phyloP scores from a whole-genome alignment of 2,329 filamentous ascomycete genomes.

The Colletotrichum liaoningense region DNA sequence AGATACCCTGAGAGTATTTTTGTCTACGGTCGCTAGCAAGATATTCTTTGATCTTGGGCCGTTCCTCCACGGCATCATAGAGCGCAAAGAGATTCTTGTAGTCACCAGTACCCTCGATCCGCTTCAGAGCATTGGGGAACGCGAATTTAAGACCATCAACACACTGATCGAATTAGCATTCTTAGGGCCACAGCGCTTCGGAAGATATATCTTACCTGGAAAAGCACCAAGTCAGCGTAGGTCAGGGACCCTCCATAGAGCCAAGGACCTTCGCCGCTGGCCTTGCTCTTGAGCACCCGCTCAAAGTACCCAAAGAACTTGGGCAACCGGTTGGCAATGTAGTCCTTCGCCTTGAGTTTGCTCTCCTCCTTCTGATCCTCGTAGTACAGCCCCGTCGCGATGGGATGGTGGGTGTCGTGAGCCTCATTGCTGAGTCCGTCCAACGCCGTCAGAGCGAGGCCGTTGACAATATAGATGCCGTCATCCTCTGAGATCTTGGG shows the following conservation, averaged over 20 bases:
- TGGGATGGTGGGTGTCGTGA: constrained; percentile 82
- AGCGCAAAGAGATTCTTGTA: constrained; percentile 73
- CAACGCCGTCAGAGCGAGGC: constrained; percentile 74
- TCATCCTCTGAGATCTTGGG: constrained; percentile 54
- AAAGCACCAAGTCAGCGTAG: constrained; percentile 80
- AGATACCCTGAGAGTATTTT: constrained; percentile 74
- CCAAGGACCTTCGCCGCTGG: constrained; percentile 69
- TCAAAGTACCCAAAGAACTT: constrained; percentile 81
- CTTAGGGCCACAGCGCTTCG: not conserved
- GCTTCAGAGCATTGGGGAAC: constrained; percentile 74
- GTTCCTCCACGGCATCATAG: constrained; percentile 70
- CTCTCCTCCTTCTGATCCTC: constrained; percentile 81
- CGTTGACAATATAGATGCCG: constrained; percentile 69
- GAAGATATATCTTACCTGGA: constrained; percentile 66
- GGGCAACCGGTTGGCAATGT: constrained; percentile 71
- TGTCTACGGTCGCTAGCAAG: constrained; percentile 72
- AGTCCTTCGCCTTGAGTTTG: constrained; percentile 66
- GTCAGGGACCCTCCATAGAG: constrained; percentile 74
- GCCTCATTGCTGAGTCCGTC: constrained; percentile 78
- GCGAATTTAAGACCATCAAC: constrained; percentile 72
- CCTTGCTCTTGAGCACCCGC: constrained; percentile 69
- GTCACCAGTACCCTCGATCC: constrained; percentile 64
- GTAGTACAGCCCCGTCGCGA: constrained; percentile 70
- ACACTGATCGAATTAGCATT: constrained; percentile 46
- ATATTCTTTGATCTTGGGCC: constrained; percentile 76